Conservation (phyloP, 257 asterid species). For the Nicotiana paniculata region DNA sequence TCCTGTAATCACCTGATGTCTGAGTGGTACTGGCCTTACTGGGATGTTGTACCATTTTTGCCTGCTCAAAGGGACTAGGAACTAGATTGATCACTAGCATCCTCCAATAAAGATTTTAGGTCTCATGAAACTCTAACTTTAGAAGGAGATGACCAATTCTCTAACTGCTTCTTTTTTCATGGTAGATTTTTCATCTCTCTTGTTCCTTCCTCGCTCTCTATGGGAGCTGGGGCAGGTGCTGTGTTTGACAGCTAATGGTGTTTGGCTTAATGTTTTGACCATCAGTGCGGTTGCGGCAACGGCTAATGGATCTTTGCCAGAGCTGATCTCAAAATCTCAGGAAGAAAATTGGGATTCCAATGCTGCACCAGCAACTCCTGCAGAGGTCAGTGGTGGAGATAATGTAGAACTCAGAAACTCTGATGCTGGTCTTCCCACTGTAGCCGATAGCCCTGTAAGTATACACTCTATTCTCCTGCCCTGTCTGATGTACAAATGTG, state of each 20-base stretch:
- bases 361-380: slow-evolving; percentile 20
- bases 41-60: too few relatives aligned
- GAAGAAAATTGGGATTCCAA: slow-evolving; percentile 37
- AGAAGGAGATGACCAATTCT: not conserved
- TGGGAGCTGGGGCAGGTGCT: not conserved
- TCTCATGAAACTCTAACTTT: not conserved
- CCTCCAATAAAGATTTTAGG: not conserved
- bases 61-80: not conserved
- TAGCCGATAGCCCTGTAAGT: slow-evolving; percentile 26
- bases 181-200: not conserved
- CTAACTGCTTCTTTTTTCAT: not conserved
- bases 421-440: slow-evolving; percentile 46
- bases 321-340: slow-evolving; percentile 12
- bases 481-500: not conserved
- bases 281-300: slow-evolving; percentile 51
- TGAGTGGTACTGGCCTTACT: not conserved
- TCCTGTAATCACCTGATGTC: not conserved
- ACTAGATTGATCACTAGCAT: not conserved
- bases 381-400: slow-evolving; percentile 21
- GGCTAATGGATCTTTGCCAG: slow-evolving; percentile 51
- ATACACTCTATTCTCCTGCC: not conserved
- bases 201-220: not conserved
- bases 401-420: slow-evolving; percentile 34
- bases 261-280: not conserved
- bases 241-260: slow-evolving; percentile 5